phyloP scores from a whole-genome alignment of 345 rosid genomes.

The Brassica nigra region DNA sequence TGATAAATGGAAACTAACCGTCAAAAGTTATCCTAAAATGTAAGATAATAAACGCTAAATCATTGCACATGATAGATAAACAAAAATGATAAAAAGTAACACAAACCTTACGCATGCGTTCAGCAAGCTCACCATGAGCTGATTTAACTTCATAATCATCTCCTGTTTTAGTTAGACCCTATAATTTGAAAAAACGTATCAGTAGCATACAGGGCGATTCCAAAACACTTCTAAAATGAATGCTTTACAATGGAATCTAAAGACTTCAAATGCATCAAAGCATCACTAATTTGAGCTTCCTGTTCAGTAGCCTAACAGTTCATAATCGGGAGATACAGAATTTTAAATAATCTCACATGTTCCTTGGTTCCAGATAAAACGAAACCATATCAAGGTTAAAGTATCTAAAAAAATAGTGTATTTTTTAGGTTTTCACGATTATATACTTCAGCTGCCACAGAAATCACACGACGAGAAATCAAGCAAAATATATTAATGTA shows the following conservation, averaged over 20 bases:
- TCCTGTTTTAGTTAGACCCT: slow-evolving; percentile 96
- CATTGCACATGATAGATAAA: not conserved
- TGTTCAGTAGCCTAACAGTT: not conserved
- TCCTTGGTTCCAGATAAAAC: not conserved
- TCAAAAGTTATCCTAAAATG: not conserved
- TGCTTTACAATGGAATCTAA: slow-evolving; percentile 1
- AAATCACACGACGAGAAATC: slow-evolving; percentile 23
- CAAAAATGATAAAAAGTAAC: slow-evolving; percentile 11
- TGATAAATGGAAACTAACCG: slow-evolving; percentile 5
- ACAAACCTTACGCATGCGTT: slow-evolving; percentile 97
- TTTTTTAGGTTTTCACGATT: slow-evolving; percentile 6
- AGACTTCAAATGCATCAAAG: slow-evolving; percentile 6
- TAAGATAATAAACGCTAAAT: not conserved
- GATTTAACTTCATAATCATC: slow-evolving; percentile 95
- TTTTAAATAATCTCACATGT: not conserved
- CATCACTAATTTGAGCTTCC: not conserved
- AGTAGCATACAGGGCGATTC: slow-evolving; percentile 11
- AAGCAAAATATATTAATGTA: slow-evolving; percentile 29
- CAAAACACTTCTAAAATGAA: slow-evolving; percentile 15
- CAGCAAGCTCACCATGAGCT: slow-evolving; percentile 97
- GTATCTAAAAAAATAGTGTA: not conserved
- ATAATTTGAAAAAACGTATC: slow-evolving; percentile 33
- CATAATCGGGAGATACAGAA: not conserved
- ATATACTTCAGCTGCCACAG: not conserved
- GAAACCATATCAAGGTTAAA: not conserved